Percentiles rank a stretch among this genome's conserved stretches.
These are phyloP conservation scores for Backusella westeae DNA, from an alignment of 192 early-diverging fungal species.

Conservation along the genomic window DNA sequence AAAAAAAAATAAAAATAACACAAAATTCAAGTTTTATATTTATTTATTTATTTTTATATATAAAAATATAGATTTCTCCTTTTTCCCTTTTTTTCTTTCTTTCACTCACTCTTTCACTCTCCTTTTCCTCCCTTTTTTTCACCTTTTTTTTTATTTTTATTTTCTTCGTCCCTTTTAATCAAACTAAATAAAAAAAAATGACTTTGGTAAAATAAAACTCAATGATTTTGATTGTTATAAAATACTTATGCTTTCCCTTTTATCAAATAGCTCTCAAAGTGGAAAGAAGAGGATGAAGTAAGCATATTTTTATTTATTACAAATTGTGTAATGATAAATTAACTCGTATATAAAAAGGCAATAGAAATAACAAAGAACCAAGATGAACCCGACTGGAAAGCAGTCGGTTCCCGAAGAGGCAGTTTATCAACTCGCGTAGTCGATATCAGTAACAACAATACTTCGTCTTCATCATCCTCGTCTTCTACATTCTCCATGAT, in stretches of 20 bases:
- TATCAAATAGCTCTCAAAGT: conserved; percentile 2
- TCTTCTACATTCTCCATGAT: neutral
- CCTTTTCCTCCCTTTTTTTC: neutral
- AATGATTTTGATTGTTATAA: neutral
- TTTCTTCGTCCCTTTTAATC: neutral
- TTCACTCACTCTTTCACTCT: neutral
- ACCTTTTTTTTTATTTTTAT: neutral
- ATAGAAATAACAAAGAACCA: neutral
- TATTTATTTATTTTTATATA: neutral
- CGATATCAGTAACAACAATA: neutral
- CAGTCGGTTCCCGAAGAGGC: neutral
- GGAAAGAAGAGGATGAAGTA: conserved; percentile 6
- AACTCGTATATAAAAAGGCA: neutral
- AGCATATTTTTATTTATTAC: neutral
- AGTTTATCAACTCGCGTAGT: neutral
- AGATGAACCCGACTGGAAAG: neutral
- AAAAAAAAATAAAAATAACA: neutral
- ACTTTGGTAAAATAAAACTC: neutral
- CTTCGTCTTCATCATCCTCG: neutral
- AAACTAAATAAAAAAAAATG: neutral
- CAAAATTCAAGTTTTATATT: neutral
- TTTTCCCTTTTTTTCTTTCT: neutral
- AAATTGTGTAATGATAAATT: neutral
- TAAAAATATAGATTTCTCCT: conserved; percentile 4
- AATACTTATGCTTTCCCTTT: neutral